These are phyloP conservation scores for Fomitiporia mediterranea DNA, from an alignment of 1,284 basidiomycete genomes.

Conservation along the genomic window DNA sequence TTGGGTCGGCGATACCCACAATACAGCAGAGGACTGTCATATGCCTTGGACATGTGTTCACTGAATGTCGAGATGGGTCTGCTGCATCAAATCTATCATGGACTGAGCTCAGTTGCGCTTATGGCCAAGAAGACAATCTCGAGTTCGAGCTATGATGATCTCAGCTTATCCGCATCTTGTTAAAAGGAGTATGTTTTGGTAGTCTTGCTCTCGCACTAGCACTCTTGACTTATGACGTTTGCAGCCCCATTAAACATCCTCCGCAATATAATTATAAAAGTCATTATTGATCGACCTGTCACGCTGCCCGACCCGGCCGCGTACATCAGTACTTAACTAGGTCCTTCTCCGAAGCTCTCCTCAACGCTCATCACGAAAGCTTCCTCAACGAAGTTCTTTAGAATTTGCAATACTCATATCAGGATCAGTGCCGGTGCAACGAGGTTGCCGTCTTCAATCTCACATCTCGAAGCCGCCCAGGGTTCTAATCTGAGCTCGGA, in stretches of 20 bases:
- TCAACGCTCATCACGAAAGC: not conserved
- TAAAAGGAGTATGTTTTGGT: no score
- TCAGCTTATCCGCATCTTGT: no score
- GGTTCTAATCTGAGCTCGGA: not conserved
- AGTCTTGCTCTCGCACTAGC: no score
- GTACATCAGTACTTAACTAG: not conserved
- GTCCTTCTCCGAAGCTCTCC: not conserved
- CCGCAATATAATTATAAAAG: not conserved
- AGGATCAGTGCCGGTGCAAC: not conserved
- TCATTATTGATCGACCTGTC: not conserved
- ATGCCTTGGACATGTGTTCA: no score
- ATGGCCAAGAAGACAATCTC: not conserved
- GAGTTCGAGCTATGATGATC: not conserved
- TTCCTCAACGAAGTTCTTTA: not conserved
- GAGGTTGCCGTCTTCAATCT: not conserved
- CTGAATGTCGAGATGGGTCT: no score
- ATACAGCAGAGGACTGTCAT: no score
- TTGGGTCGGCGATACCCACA: no score
- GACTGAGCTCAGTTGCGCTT: not conserved
- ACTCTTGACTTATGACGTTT: not conserved
- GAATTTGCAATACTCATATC: not conserved
- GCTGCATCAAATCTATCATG: not conserved
- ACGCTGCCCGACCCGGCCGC: not conserved
- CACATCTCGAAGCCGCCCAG: not conserved
- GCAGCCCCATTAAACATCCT: not conserved